Percentiles rank a stretch among this genome's conserved stretches.
Conservation (phyloP, 805 yeast genomes). For the Pichia deserticola region DNA sequence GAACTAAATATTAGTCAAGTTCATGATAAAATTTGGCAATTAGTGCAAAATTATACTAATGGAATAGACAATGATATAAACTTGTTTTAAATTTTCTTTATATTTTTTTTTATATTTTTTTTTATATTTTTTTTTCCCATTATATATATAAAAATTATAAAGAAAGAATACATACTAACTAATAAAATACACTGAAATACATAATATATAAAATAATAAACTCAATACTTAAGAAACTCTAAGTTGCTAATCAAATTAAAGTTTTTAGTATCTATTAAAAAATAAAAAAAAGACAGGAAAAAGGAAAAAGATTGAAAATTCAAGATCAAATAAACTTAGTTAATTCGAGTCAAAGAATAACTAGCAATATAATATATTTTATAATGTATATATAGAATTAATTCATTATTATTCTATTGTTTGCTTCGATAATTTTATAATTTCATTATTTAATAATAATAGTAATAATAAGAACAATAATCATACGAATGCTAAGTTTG, state of each 20-base stretch:
- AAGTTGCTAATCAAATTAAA: no score
- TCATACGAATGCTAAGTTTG: conserved; percentile 29
- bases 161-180: background rate
- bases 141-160: background rate
- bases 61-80: conserved; percentile 13
- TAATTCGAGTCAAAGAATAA: no score
- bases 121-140: background rate
- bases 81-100: conserved; percentile 6
- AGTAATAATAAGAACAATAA: no score
- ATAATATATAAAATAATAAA: background rate
- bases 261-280: no score
- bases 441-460: no score
- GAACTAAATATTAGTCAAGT: conserved; percentile 52
- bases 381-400: no score
- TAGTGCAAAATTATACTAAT: conserved; percentile 13
- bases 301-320: no score
- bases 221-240: background rate
- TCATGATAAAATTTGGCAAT: conserved; percentile 35
- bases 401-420: no score
- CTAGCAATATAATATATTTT: no score
- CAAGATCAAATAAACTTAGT: no score
- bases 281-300: no score
- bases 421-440: no score
- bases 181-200: conserved; percentile 3
- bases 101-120: background rate